phyloP scores from a whole-genome alignment of 169 alveolate species.

The Cystoisospora suis region DNA sequence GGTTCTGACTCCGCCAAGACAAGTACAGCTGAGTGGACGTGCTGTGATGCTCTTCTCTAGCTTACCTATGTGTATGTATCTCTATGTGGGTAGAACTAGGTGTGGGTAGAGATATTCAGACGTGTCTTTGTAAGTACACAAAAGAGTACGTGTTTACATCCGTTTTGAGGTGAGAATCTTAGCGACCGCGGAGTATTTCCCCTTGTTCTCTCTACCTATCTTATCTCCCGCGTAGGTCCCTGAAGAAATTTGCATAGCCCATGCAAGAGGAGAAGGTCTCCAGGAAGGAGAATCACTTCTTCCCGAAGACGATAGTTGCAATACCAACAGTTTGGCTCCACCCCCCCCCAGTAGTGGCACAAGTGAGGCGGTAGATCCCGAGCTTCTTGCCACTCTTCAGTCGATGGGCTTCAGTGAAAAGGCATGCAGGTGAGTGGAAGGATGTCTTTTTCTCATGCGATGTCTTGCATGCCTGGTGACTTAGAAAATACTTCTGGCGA shows the following conservation, averaged over 20 bases:
- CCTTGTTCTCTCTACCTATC: no score
- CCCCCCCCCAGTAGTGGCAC: not conserved
- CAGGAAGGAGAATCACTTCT: conserved; percentile 58
- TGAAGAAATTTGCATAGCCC: conserved; percentile 55
- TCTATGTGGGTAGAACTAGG: no score
- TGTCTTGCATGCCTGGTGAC: no score
- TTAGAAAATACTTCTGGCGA: no score
- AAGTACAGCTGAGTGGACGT: no score
- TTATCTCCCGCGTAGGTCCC: conserved; percentile 52
- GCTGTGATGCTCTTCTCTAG: no score
- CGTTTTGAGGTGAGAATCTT: not conserved
- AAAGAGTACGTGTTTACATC: not conserved
- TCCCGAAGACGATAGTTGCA: conserved; percentile 46
- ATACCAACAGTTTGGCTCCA: no score
- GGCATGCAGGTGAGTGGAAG: conserved; percentile 50
- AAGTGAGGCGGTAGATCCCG: not conserved
- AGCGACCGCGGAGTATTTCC: not conserved
- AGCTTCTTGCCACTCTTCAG: conserved; percentile 35
- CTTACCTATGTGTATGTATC: no score
- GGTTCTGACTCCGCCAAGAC: no score
- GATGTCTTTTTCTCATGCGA: no score
- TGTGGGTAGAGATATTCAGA: no score
- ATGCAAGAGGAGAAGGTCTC: conserved; percentile 60
- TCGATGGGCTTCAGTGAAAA: conserved; percentile 63
- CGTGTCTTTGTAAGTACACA: not conserved